Conservation (phyloP, 202 grass and related monocot species). For the Eragrostis tef region DNA sequence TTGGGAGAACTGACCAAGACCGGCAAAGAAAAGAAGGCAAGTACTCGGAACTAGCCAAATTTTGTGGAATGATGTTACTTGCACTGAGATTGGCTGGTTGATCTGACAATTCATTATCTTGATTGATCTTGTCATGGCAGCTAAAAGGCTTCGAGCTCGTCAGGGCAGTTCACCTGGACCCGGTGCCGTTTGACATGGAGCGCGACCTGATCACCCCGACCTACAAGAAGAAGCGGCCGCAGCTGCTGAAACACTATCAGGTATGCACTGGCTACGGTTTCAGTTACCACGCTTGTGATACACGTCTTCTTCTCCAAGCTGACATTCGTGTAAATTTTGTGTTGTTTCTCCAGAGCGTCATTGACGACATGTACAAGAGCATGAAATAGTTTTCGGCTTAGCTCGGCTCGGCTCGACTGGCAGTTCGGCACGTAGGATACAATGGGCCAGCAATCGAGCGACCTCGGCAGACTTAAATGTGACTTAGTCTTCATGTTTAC, state of each 20-base stretch:
- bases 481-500: neutral
- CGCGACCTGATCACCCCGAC: constrained; percentile 90
- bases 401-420: too few relatives aligned
- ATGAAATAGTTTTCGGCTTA: too few relatives aligned
- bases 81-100: constrained; percentile 2
- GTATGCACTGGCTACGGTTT: constrained; percentile 31
- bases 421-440: too few relatives aligned
- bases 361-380: constrained; percentile 66
- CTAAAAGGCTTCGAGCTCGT: constrained; percentile 96
- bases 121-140: constrained; percentile 55
- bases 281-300: neutral
- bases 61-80: neutral
- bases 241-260: constrained; percentile 94
- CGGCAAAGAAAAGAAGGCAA: constrained; percentile 88
- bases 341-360: constrained; percentile 45
- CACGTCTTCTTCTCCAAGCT: neutral
- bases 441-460: too few relatives aligned
- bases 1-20: constrained; percentile 72
- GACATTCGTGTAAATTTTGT: constrained; percentile 18
- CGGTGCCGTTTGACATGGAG: constrained; percentile 90
- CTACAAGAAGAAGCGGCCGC: constrained; percentile 91
- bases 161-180: constrained; percentile 79
- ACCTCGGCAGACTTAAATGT: too few relatives aligned
- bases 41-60: neutral
- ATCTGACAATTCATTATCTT: constrained; percentile 32